Evolutionary conservation across 805 yeast genomes (phyloP).

Genomic region (Saccharomycopsis oosterbeekiorum): DNA sequence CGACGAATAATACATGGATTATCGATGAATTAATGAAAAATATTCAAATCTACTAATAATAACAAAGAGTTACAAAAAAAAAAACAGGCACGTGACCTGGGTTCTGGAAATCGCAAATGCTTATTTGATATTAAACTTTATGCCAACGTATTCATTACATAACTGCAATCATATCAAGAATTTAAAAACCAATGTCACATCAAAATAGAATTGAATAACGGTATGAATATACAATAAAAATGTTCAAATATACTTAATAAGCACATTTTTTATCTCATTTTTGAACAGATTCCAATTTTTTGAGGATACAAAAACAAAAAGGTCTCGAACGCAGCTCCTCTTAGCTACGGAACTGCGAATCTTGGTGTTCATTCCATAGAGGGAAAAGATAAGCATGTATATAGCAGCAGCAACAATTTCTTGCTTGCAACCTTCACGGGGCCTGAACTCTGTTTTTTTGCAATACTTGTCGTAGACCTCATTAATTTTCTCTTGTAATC

Average conservation of each 20-base stretch:
- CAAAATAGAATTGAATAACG: no score
- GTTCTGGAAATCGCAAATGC: no score
- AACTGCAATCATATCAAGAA: no score
- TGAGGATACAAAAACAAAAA: background rate
- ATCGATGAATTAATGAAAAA: no score
- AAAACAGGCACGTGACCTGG: no score
- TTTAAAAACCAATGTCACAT: no score
- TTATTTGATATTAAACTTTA: no score
- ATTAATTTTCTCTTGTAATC: background rate
- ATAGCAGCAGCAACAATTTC: background rate
- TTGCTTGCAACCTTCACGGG: background rate
- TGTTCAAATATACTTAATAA: background rate
- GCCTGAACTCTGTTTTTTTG: background rate
- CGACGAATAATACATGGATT: no score
- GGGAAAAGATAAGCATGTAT: background rate
- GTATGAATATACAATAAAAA: background rate
- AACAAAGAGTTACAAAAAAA: no score
- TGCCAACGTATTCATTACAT: no score
- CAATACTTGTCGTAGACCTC: background rate
- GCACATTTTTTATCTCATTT: background rate
- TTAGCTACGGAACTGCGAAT: background rate
- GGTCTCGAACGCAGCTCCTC: background rate
- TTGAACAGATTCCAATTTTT: background rate
- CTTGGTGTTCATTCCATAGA: background rate
- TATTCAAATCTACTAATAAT: no score